Conservation (phyloP, 2,329 filamentous ascomycete genomes). For the Diaporthe eres region DNA sequence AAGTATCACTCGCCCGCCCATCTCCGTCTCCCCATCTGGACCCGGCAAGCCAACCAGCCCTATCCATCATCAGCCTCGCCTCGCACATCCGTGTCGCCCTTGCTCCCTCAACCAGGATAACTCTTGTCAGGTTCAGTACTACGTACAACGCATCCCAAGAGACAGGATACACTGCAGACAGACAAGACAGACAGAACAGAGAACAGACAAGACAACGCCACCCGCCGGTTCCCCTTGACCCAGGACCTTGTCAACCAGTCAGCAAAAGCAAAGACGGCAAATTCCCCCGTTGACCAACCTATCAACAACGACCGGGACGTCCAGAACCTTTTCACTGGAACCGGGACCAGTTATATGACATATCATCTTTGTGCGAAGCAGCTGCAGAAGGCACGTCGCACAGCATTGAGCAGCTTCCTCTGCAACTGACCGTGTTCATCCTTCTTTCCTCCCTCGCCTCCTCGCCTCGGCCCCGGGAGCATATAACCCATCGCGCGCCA, state of each 20-base stretch:
- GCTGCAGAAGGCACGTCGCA: slow-evolving; percentile 32
- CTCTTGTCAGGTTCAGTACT: slow-evolving; percentile 25
- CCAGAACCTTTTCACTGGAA: slow-evolving; percentile 24
- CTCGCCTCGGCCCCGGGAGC: background rate
- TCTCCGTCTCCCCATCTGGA: slow-evolving; percentile 7
- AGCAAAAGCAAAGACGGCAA: slow-evolving; percentile 25
- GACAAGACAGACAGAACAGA: background rate
- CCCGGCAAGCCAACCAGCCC: slow-evolving; percentile 12
- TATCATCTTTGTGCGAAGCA: slow-evolving; percentile 28
- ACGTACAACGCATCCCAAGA: slow-evolving; percentile 13
- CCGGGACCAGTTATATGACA: slow-evolving; percentile 36
- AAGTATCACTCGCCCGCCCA: slow-evolving; percentile 36
- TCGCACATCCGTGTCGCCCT: slow-evolving; percentile 6
- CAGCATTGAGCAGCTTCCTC: background rate
- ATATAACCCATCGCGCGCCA: slow-evolving; percentile 10
- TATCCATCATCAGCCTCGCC: slow-evolving; percentile 32
- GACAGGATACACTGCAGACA: background rate
- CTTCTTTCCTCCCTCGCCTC: slow-evolving; percentile 8
- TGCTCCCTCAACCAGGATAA: slow-evolving; percentile 1
- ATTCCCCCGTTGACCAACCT: slow-evolving; percentile 25
- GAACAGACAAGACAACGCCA: background rate
- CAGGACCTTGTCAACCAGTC: slow-evolving; percentile 12
- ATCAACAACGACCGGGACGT: slow-evolving; percentile 2
- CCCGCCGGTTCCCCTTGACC: background rate
- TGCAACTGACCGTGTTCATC: slow-evolving; percentile 16